phyloP scores from a whole-genome alignment of 2,329 filamentous ascomycete genomes.

The Alternaria longipes region DNA sequence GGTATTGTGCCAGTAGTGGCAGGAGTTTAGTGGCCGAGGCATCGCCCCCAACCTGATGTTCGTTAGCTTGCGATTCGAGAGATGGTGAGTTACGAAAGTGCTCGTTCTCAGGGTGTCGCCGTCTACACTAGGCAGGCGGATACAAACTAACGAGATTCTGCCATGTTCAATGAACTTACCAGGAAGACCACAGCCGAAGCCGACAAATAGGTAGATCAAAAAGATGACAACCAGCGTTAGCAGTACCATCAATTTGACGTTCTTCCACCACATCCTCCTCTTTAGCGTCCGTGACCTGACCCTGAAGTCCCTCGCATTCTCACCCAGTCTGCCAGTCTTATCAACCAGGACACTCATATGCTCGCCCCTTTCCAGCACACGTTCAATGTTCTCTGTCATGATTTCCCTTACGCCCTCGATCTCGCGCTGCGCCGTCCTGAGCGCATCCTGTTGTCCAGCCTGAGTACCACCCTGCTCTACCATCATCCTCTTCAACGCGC shows the following conservation, averaged over 20 bases:
- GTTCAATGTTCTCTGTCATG: conserved; percentile 96
- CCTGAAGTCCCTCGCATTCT: conserved; percentile 88
- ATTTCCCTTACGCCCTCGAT: conserved; percentile 93
- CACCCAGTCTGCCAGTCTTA: conserved; percentile 92
- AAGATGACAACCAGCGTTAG: conserved; percentile 76
- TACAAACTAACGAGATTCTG: background rate
- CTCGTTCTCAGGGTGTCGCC: too few relatives aligned
- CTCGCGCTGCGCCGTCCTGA: conserved; percentile 83
- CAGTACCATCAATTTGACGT: conserved; percentile 90
- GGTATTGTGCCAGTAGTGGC: background rate
- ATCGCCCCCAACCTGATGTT: conserved; percentile 49
- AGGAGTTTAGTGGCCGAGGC: conserved; percentile 38
- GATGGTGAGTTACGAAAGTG: background rate
- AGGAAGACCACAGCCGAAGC: conserved; percentile 76
- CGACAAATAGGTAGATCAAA: conserved; percentile 74
- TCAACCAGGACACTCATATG: conserved; percentile 92
- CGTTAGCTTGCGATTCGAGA: conserved; percentile 24
- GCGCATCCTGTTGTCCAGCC: conserved; percentile 76
- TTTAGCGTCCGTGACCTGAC: conserved; percentile 86
- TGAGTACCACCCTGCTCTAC: conserved; percentile 83
- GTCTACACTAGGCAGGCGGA: too few relatives aligned
- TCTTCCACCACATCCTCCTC: conserved; percentile 99
- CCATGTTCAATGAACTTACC: conserved; percentile 40
- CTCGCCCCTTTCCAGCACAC: conserved; percentile 85
- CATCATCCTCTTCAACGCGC: conserved; percentile 78